Percentiles rank a stretch among this genome's conserved stretches.
Evolutionary conservation across 2,329 filamentous ascomycete species (phyloP).

Genomic region (Cytospora chrysosperma): DNA sequence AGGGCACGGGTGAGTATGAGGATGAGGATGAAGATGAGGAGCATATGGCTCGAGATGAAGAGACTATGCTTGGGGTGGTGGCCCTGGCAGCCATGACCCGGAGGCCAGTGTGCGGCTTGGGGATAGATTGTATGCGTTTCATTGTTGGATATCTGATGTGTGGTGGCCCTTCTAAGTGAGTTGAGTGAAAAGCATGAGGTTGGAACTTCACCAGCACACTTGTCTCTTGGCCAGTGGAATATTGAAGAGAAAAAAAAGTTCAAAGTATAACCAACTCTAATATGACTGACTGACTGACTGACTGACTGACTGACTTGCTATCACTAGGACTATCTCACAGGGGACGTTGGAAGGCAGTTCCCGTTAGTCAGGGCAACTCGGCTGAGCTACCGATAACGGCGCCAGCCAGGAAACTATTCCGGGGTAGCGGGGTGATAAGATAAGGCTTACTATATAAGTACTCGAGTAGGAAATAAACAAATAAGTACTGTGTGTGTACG

Average conservation of each 20-base stretch:
- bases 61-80: conserved; percentile 8
- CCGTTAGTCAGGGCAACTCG: conserved; percentile 12
- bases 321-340: background rate
- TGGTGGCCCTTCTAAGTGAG: background rate
- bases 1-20: background rate
- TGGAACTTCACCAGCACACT: background rate
- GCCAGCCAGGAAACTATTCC: background rate
- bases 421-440: background rate
- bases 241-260: too few species aligned
- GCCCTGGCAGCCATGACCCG: background rate
- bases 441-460: background rate
- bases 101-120: conserved; percentile 11
- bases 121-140: conserved; percentile 13
- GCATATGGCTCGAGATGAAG: conserved; percentile 3
- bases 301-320: background rate
- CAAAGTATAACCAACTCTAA: too few species aligned
- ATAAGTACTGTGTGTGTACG: background rate
- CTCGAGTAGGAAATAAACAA: too few species aligned
- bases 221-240: background rate
- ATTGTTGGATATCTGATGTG: conserved; percentile 1
- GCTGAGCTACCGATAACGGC: conserved; percentile 12
- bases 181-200: background rate
- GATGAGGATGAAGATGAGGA: conserved; percentile 1
- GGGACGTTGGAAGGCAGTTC: background rate
- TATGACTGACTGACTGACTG: conserved; percentile 3